A percentile compares a stretch with the other conserved stretches of the same genome.
These are phyloP conservation scores for Epichloe glyceriae DNA, from an alignment of 2,329 filamentous ascomycete genomes.

Conservation along the genomic window DNA sequence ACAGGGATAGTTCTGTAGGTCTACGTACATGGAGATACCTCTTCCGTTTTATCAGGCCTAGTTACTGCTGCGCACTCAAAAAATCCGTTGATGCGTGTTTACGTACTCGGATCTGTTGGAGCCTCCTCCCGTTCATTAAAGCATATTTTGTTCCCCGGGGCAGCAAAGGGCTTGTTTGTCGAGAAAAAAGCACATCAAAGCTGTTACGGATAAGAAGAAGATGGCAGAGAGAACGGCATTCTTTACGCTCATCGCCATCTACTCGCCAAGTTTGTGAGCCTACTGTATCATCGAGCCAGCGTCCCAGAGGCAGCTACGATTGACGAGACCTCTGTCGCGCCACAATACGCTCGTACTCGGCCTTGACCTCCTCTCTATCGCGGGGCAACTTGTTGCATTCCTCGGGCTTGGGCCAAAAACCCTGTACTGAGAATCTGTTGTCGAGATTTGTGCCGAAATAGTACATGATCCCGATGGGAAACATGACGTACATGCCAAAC, in stretches of 20 bases:
- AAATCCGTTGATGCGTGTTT: no score
- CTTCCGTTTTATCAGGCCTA: no score
- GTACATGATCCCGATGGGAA: slow-evolving; percentile 98
- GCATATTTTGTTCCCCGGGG: no score
- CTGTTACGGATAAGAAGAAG: slow-evolving; percentile 69
- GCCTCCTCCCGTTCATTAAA: no score
- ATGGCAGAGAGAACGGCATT: slow-evolving; percentile 56
- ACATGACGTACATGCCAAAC: slow-evolving; percentile 99
- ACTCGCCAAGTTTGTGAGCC: slow-evolving; percentile 53
- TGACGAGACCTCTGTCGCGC: slow-evolving; percentile 60
- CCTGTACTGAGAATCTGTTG: slow-evolving; percentile 71
- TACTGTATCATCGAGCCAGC: not conserved
- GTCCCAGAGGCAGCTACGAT: slow-evolving; percentile 24
- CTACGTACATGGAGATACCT: no score
- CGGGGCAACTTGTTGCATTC: slow-evolving; percentile 65
- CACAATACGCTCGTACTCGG: slow-evolving; percentile 64
- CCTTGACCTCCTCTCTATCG: slow-evolving; percentile 69
- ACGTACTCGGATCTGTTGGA: no score
- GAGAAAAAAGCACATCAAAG: slow-evolving; percentile 96
- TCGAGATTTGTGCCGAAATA: slow-evolving; percentile 99
- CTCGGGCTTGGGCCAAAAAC: slow-evolving; percentile 83
- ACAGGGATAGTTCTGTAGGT: no score
- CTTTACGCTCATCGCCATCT: slow-evolving; percentile 59
- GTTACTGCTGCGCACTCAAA: no score
- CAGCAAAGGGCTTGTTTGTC: slow-evolving; percentile 15